phyloP scores from a whole-genome alignment of 352 stramenopile genomes.

The Globisporangium recalcitrans region DNA sequence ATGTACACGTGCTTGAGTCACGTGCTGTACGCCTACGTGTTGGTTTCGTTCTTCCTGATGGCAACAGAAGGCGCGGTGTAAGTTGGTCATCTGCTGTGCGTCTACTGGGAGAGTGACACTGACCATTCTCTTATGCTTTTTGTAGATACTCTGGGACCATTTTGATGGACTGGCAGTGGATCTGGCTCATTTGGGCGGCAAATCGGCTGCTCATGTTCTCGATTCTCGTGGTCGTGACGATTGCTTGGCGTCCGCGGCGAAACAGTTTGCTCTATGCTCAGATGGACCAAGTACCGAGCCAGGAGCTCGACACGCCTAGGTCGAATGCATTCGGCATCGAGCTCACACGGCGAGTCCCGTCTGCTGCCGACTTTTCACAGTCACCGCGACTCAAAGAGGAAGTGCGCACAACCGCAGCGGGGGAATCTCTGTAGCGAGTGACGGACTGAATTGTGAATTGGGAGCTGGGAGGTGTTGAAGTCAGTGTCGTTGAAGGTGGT shows the following conservation, averaged over 20 bases:
- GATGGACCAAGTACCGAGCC: constrained; percentile 77
- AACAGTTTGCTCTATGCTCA: constrained; percentile 65
- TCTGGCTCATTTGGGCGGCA: constrained; percentile 76
- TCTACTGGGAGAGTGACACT: background rate
- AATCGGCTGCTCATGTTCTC: constrained; percentile 69
- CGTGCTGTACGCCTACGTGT: constrained; percentile 55
- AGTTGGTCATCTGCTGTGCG: constrained; percentile 16
- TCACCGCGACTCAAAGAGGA: constrained; percentile 2
- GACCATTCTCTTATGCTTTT: background rate
- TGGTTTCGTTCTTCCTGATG: constrained; percentile 74
- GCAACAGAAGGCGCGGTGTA: constrained; percentile 73
- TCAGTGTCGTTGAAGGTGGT: background rate
- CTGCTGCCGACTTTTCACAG: constrained; percentile 40
- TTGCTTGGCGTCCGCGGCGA: constrained; percentile 68
- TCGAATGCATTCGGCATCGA: constrained; percentile 48
- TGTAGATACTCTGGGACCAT: constrained; percentile 68
- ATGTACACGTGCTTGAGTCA: constrained; percentile 67
- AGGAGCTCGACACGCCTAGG: constrained; percentile 45
- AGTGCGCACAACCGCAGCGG: background rate
- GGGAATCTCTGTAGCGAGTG: constrained; percentile 11
- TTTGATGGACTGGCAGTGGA: constrained; percentile 56
- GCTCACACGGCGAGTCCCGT: constrained; percentile 51
- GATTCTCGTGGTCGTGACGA: constrained; percentile 56
- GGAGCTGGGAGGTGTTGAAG: background rate
- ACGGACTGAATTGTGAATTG: background rate